Base-by-base conservation (phyloP, 306 rosid genomes). In the Adenanthera pavonina region DNA sequence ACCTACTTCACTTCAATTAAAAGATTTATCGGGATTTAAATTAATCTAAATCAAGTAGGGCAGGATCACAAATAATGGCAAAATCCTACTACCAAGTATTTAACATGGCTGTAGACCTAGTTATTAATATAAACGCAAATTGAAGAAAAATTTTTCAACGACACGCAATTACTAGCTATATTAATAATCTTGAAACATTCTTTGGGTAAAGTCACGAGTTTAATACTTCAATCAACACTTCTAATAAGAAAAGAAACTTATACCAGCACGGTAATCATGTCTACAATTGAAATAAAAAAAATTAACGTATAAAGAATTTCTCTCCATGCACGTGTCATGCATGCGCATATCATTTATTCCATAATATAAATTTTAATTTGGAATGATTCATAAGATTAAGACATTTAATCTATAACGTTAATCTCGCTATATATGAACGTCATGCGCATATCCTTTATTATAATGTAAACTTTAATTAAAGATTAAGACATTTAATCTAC, bases 391-490 rank as follows among this genome's bases (percentile, higher is more conserved):
- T 6, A 86, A 71, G 73, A 59, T 74, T 49, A 68, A 49, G 67
- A 17, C 13, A 74, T 61, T 75, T 19, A 88, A 77, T 79, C 51
- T 67, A 67, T 1, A 36, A 7, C 9, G 46, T 67, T 67, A 38
- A 51, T 15, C 19, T 15, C 2, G 57, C 6, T 14, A 12, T 25
- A 33, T n/a, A 3, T 59, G 20, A 59, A 57, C 80, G 81, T 84
- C 85, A 76, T 41, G 75, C n/a, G 48, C 74, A 52, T 83, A 80
- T 86, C 72, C 72, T 12, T 51, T 43, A 48, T 3, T 8, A 71
- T 5, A 76, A 67, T 64, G 53, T 65, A 49, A 17, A 72, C 3
- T 56, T n/a, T 16, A 67, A 65, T 19, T 62, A 19, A 67, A 10
- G 49, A 67, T 41, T 67, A 41, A 8, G 72, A 17, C 72, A 40